Evolutionary conservation across 768 basidiomycete species (phyloP).

Genomic region (Boletus rufocinnamomeus): DNA sequence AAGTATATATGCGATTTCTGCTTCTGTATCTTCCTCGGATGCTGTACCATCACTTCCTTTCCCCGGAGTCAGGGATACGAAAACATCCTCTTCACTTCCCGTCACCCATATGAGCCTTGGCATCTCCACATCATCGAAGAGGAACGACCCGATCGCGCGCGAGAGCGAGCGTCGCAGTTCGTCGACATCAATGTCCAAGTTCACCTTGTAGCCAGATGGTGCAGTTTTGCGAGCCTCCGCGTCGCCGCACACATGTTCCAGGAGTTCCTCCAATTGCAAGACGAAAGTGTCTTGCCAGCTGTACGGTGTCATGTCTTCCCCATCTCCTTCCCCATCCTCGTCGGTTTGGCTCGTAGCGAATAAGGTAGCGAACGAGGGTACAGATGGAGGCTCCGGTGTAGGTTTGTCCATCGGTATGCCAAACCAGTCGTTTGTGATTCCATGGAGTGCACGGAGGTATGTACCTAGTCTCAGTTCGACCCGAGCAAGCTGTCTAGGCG

Average conservation of each 20-base stretch:
- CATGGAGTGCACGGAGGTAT: constrained; percentile 64
- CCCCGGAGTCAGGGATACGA: constrained; percentile 42
- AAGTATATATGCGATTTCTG: constrained; percentile 36
- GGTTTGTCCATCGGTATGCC: constrained; percentile 47
- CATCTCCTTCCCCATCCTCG: constrained; percentile 13
- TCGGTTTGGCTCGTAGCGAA: constrained; percentile 3
- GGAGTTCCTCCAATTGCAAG: constrained; percentile 52
- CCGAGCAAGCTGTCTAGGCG: constrained; percentile 41
- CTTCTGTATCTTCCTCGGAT: constrained; percentile 21
- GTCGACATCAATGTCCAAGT: constrained; percentile 33
- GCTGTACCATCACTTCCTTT: constrained; percentile 12
- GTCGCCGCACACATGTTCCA: constrained; percentile 44
- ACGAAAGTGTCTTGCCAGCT: constrained; percentile 81
- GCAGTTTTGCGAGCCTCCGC: constrained; percentile 18
- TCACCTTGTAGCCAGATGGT: constrained; percentile 11
- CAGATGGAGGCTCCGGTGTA: constrained; percentile 35
- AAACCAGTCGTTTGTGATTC: constrained; percentile 77
- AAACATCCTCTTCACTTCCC: constrained; percentile 58
- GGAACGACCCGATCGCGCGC: constrained; percentile 71
- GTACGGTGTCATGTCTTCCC: constrained; percentile 40
- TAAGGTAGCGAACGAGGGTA: constrained; percentile 19
- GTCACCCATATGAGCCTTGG: constrained; percentile 69
- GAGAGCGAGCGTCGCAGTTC: constrained; percentile 54
- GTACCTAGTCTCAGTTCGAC: constrained; percentile 65
- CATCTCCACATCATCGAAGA: constrained; percentile 77